Evolutionary conservation across 129 eudicot species (phyloP), one percentile per base, ranked within the genome.

Genomic region (Mikania micrantha): DNA sequence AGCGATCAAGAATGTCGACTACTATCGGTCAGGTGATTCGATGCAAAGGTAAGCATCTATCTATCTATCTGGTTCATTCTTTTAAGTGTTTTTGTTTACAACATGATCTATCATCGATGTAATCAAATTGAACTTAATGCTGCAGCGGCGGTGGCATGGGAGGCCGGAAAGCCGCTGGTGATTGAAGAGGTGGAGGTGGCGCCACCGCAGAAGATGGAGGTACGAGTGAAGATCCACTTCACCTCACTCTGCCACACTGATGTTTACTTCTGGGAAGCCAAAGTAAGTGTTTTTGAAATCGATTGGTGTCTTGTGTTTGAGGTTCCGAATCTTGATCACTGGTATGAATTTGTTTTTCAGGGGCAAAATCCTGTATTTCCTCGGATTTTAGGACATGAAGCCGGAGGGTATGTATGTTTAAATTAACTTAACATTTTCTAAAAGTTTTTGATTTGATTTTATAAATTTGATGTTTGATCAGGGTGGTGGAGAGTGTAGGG

Each of bases 241-340:
- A 90, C 96, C 61, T 84, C 95, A n/a, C 85, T 88, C 9, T 88
- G 91, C 60, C 91, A 80, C 70, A 88, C 95, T 5, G 91, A 85
- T 82, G 83, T 90, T 70, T 90, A 84, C 78, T 90, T 90, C 77
- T 86, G 96, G 96, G 96, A 90, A 74, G 97, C 97, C 60, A 84
- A 84, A 86, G 96, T 90, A 69, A 64, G 1, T 25, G 0, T 28
- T 27, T 42, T 13, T 0, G n/a, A n/a, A n/a, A n/a, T n/a, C n/a
- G n/a, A n/a, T n/a, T n/a, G n/a, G n/a, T n/a, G n/a, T n/a, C n/a
- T n/a, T n/a, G n/a, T n/a, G n/a, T n/a, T n/a, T n/a, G n/a, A n/a
- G n/a, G n/a, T 0, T 11, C 4, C 34, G 22, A 10, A 11, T 28
- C 12, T 49, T 49, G 19, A 17, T 5, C 20, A 11, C 7, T 17